Conservation (phyloP, 345 rosid species). For the Erodium maritimum region DNA sequence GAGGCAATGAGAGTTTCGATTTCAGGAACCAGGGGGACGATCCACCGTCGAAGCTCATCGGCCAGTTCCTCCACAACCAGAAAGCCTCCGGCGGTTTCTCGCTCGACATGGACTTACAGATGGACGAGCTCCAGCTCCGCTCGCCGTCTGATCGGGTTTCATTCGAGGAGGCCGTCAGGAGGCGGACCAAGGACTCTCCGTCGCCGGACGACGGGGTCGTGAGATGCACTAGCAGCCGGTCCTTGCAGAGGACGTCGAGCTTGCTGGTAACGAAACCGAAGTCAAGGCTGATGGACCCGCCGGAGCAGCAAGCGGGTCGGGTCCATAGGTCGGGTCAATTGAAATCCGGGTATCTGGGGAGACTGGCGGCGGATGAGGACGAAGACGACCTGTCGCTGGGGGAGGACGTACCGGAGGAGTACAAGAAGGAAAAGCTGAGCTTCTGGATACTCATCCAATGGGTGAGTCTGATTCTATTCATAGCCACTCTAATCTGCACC, state of each 20-base stretch:
- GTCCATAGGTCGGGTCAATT: conserved; percentile 44
- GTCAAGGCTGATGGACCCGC: conserved; percentile 74
- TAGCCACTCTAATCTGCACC: conserved; percentile 38
- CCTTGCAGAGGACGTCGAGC: conserved; percentile 21
- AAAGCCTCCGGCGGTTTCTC: conserved; percentile 35
- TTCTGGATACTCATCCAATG: conserved; percentile 45
- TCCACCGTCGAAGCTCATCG: conserved; percentile 28
- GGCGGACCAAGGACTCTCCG: conserved; percentile 16
- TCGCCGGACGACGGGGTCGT: conserved; percentile 19
- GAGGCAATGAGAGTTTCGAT: background rate
- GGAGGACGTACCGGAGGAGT: conserved; percentile 71
- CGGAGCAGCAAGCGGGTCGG: conserved; percentile 32
- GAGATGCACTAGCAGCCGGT: conserved; percentile 21
- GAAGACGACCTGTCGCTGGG: conserved; percentile 47
- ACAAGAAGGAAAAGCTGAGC: conserved; percentile 23
- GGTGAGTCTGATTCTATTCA: conserved; percentile 48
- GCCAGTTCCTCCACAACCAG: conserved; percentile 22
- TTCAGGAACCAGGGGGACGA: background rate
- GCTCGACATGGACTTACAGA: conserved; percentile 59
- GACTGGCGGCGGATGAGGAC: conserved; percentile 37
- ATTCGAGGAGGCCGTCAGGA: conserved; percentile 31
- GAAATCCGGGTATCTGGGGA: conserved; percentile 34
- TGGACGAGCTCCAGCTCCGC: conserved; percentile 26
- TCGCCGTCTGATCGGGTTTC: conserved; percentile 27
- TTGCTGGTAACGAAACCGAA: conserved; percentile 38